phyloP scores from a whole-genome alignment of 2,329 filamentous ascomycete genomes.

The Nannizziopsis barbatae region DNA sequence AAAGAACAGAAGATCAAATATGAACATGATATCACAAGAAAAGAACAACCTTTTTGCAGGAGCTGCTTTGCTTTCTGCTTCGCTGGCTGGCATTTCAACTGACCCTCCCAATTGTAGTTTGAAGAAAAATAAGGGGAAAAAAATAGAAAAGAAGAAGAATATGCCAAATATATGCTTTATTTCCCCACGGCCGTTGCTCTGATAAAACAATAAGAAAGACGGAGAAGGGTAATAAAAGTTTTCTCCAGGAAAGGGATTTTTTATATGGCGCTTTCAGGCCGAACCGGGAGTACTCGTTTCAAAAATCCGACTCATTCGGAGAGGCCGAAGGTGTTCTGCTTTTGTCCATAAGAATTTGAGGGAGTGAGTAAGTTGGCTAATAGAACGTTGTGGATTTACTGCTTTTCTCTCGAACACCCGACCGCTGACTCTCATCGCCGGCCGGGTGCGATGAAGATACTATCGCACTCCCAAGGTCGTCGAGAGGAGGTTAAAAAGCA shows the following conservation, averaged over 20 bases:
- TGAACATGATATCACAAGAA: not conserved
- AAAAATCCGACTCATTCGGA: not conserved
- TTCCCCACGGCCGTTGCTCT: slow-evolving; percentile 3
- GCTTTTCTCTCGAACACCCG: too few species aligned
- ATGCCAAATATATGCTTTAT: slow-evolving; percentile 8
- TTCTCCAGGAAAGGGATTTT: not conserved
- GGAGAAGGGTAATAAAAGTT: not conserved
- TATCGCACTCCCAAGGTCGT: too few species aligned
- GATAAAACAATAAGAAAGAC: not conserved
- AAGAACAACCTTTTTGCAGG: not conserved
- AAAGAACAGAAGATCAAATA: not conserved
- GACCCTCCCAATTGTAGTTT: slow-evolving; percentile 5
- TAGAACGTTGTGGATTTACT: too few species aligned
- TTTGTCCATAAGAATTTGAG: too few species aligned
- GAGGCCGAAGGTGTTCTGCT: not conserved
- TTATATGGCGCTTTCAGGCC: not conserved
- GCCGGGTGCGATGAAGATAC: too few species aligned
- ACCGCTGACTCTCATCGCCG: too few species aligned
- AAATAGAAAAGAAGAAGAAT: not conserved
- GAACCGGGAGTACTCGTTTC: not conserved
- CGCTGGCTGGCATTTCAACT: slow-evolving; percentile 5
- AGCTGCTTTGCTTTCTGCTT: not conserved
- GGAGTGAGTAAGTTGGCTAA: too few species aligned
- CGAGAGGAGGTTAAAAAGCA: too few species aligned
- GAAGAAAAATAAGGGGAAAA: not conserved